Conservation (phyloP, 768 basidiomycete species). For the Daedaleopsis nitida region DNA sequence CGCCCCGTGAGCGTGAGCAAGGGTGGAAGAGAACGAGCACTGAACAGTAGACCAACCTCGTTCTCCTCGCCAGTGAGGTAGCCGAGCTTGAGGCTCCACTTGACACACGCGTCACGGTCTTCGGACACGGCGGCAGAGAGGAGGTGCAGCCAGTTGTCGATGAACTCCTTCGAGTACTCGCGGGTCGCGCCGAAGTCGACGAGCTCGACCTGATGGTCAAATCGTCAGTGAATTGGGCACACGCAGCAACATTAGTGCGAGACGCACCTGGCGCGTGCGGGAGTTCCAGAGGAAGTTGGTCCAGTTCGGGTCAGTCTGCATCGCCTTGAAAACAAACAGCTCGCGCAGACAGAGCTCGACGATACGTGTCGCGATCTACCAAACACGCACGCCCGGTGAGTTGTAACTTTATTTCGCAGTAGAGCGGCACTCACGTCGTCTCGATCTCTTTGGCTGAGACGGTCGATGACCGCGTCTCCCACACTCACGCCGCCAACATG, state of each 20-base stretch:
- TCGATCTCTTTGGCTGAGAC: constrained; percentile 64
- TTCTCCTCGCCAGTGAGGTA: constrained; percentile 91
- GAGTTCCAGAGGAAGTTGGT: constrained; percentile 94
- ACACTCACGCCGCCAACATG: constrained; percentile 79
- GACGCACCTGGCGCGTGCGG: constrained; percentile 55
- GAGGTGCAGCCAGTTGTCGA: constrained; percentile 85
- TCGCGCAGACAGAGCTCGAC: constrained; percentile 88
- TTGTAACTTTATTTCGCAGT: too few species aligned
- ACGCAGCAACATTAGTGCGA: background rate
- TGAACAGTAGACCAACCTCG: constrained; percentile 67
- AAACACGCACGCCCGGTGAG: too few species aligned
- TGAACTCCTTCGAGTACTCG: constrained; percentile 82
- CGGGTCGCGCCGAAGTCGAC: constrained; percentile 97
- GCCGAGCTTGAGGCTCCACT: constrained; percentile 78
- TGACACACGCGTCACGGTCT: constrained; percentile 65
- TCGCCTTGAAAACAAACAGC: constrained; percentile 85
- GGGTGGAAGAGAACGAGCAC: background rate
- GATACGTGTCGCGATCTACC: constrained; percentile 80
- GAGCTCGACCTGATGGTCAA: constrained; percentile 61
- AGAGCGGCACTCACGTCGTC: constrained; percentile 58
- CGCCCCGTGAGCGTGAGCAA: background rate
- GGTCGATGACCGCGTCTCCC: constrained; percentile 58
- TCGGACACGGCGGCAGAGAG: constrained; percentile 76
- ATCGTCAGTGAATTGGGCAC: background rate
- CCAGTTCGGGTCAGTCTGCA: constrained; percentile 99